These are phyloP conservation scores for Yamadazyma taylorii DNA, from an alignment of 1,139 yeast species.

Conservation along the genomic window DNA sequence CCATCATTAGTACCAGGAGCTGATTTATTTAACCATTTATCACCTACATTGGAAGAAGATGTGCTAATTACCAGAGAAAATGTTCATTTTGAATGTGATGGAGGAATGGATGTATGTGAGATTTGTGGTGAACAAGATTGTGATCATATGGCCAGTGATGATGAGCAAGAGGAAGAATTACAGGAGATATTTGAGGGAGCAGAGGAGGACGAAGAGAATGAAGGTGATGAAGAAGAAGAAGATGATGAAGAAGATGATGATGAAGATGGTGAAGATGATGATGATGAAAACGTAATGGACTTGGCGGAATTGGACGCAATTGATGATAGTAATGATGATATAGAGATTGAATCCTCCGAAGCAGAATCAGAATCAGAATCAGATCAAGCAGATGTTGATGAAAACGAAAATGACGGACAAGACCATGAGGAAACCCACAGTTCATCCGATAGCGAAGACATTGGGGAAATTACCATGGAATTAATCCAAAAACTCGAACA, in stretches of 20 bases:
- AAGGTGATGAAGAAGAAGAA: constrained; percentile 26
- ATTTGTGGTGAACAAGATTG: constrained; percentile 72
- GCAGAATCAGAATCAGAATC: constrained; percentile 14
- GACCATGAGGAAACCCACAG: constrained; percentile 8
- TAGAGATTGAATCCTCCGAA: constrained; percentile 23
- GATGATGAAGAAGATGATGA: constrained; percentile 27
- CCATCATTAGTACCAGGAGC: constrained; percentile 88
- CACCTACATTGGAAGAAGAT: constrained; percentile 24
- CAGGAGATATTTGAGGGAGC: constrained; percentile 14
- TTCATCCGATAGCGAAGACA: constrained; percentile 6
- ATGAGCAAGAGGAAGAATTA: constrained; percentile 15
- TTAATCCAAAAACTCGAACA: constrained; percentile 33
- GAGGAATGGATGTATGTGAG: constrained; percentile 67
- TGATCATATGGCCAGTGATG: constrained; percentile 37
- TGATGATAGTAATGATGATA: constrained; percentile 17
- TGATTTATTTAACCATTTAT: constrained; percentile 78
- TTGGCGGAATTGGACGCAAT: constrained; percentile 12
- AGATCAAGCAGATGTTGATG: constrained; percentile 13
- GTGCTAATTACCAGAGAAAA: constrained; percentile 42
- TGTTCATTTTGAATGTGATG: constrained; percentile 74
- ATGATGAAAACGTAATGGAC: constrained; percentile 19
- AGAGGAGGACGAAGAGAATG: constrained; percentile 5
- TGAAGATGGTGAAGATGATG: constrained; percentile 22
- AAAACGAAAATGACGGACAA: constrained; percentile 12
- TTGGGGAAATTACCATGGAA: constrained; percentile 36